These are phyloP conservation scores for Stellera chamaejasme DNA, from an alignment of 345 rosid species.

Conservation along the genomic window DNA sequence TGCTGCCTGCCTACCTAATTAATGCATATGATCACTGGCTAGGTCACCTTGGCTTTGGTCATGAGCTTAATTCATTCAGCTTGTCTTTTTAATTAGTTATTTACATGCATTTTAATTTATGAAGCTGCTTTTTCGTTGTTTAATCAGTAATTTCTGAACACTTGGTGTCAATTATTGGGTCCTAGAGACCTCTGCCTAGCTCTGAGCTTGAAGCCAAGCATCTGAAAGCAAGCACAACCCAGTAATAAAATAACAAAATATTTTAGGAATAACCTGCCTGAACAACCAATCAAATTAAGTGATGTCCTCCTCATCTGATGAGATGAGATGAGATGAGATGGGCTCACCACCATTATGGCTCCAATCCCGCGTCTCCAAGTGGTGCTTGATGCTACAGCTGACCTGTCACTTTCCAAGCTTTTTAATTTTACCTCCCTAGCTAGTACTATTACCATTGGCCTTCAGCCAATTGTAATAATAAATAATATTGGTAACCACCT, in stretches of 20 bases:
- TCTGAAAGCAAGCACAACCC: not conserved
- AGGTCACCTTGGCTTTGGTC: too few relatives aligned
- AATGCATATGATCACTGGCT: too few relatives aligned
- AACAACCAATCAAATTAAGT: conserved; percentile 5
- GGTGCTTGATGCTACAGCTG: conserved; percentile 1
- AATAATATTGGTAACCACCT: not conserved
- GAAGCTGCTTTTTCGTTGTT: too few relatives aligned
- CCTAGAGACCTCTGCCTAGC: not conserved
- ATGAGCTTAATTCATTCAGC: too few relatives aligned
- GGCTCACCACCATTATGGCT: conserved; percentile 8
- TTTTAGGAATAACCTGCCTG: conserved; percentile 6
- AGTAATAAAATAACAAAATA: not conserved
- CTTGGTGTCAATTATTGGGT: conserved; percentile 21
- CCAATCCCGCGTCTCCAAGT: not conserved
- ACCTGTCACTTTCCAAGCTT: conserved; percentile 7
- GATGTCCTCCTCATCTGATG: conserved; percentile 11
- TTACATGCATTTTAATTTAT: too few relatives aligned
- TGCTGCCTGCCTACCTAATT: too few relatives aligned
- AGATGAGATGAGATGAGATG: too few relatives aligned
- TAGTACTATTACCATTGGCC: too few relatives aligned
- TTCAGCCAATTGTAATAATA: not conserved
- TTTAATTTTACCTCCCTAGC: conserved; percentile 2
- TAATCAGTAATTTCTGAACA: too few relatives aligned
- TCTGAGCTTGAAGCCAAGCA: conserved; percentile 5
- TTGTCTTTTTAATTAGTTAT: too few relatives aligned